Percentiles rank a stretch among this genome's conserved stretches.
phyloP scores from a whole-genome alignment of 495 filamentous ascomycete species.

The Astrothelium macrocarpum region DNA sequence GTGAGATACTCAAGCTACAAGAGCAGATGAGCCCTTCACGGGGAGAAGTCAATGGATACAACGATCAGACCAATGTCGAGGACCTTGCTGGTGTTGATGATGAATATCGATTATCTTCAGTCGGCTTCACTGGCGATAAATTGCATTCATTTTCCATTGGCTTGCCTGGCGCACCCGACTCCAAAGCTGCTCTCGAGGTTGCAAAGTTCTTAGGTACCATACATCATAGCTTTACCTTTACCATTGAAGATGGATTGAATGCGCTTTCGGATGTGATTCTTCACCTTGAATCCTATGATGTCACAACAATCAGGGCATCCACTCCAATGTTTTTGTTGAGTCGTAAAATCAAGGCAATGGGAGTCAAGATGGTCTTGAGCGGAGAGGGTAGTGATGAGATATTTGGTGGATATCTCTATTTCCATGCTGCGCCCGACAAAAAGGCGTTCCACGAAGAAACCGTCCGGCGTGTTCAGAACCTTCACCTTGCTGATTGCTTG shows the following conservation, averaged over 20 bases:
- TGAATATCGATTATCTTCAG: slow-evolving; percentile 75
- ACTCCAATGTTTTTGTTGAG: slow-evolving; percentile 97
- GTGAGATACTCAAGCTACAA: slow-evolving; percentile 73
- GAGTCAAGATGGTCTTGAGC: slow-evolving; percentile 97
- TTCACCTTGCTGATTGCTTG: slow-evolving; percentile 90
- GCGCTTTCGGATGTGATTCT: slow-evolving; percentile 94
- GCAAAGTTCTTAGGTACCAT: slow-evolving; percentile 93
- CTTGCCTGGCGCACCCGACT: slow-evolving; percentile 82
- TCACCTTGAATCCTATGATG: slow-evolving; percentile 95
- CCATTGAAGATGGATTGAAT: slow-evolving; percentile 90
- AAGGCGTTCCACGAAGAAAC: slow-evolving; percentile 90
- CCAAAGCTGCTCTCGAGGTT: slow-evolving; percentile 76
- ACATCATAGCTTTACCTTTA: slow-evolving; percentile 97
- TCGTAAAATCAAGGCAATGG: slow-evolving; percentile 97
- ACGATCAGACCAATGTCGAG: slow-evolving; percentile 34
- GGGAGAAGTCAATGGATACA: slow-evolving; percentile 30
- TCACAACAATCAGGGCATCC: slow-evolving; percentile 95
- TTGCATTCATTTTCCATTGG: slow-evolving; percentile 98
- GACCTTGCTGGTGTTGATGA: slow-evolving; percentile 91
- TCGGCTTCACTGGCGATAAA: slow-evolving; percentile 74
- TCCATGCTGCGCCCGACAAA: slow-evolving; percentile 85
- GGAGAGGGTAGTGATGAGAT: slow-evolving; percentile 97
- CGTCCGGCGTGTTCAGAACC: slow-evolving; percentile 83
- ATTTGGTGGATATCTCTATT: slow-evolving; percentile 97
- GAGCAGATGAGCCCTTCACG: slow-evolving; percentile 30